Base-by-base conservation (phyloP, 441 rosid genomes). In the Pelargonium citronellum region DNA sequence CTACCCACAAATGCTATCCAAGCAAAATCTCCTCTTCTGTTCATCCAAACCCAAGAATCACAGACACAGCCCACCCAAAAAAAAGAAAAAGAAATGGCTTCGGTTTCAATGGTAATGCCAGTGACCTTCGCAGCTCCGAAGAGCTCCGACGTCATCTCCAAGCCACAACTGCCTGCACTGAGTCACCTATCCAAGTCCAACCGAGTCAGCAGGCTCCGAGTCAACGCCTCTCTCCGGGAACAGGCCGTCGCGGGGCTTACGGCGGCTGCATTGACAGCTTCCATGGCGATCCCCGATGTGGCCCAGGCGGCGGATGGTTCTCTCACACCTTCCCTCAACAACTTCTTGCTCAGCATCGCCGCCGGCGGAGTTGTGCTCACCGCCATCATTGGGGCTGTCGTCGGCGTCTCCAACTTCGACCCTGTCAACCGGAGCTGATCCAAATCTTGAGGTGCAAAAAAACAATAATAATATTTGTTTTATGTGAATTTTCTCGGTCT, bases 21-120 rank as follows among this genome's bases (percentile, higher is more conserved):
- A 24, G 27, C 27, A 0, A 0, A 2, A 0, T 2, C 27, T 2
- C 27, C 27, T 2, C 27, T 24, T 2, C 27, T 24, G 1, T 2
- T 24, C 0, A 24, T 0, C 27, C 27, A 24, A 24, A 2, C 0
- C 0, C 27, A 0, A 24, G 27, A 24, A 24, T 2, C 27, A 0
- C 0, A 0, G 0, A 0, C 27, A 24, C 27, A 0, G 2, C 27
- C 0, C 27, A 24, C 27, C 2, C 27, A 24, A 24, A 2, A 0
- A 2, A 9, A 1, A 47, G 2, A 0, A 0, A 13, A 2, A 47
- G 15, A 47, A 47, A 47, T 47, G 11, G 13, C 53, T 1, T 1
- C 87, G 11, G 79, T 88, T 72, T 86, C 92, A 71, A 77, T 90
- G 92, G 86, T 87, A 30, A 73, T 70, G 82, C 87, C 89, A 24